Percentiles rank a stretch among this genome's conserved stretches.
Evolutionary conservation across 805 yeast genomes (phyloP).

Genomic region (Yarrowia sp.): DNA sequence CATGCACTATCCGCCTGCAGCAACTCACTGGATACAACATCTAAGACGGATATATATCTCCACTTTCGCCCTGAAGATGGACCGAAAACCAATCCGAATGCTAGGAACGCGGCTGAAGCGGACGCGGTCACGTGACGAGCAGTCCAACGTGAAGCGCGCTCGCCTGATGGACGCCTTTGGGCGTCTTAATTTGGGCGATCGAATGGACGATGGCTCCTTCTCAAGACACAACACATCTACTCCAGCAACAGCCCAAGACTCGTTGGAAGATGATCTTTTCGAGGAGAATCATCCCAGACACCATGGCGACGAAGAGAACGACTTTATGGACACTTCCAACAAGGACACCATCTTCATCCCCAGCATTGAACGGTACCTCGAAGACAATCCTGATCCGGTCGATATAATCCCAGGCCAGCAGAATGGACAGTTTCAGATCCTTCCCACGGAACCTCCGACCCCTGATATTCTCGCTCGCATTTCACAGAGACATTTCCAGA

Average conservation of each 20-base stretch:
- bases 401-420: constrained; percentile 9
- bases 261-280: constrained; percentile 15
- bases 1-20: constrained; percentile 35
- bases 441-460: constrained; percentile 22
- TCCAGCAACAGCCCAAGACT: constrained; percentile 1
- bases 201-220: constrained; percentile 18
- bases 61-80: constrained; percentile 8
- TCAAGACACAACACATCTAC: background rate
- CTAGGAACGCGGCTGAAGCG: constrained; percentile 34
- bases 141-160: constrained; percentile 1
- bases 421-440: constrained; percentile 26
- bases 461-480: constrained; percentile 32
- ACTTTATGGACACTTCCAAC: constrained; percentile 43
- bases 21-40: constrained; percentile 12
- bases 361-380: constrained; percentile 44
- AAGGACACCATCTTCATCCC: constrained; percentile 44
- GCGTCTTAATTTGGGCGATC: constrained; percentile 14
- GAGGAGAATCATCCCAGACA: background rate
- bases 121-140: constrained; percentile 19
- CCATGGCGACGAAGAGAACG: constrained; percentile 12
- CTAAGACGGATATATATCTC: constrained; percentile 1
- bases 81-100: constrained; percentile 28
- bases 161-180: constrained; percentile 32
- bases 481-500: constrained; percentile 22
- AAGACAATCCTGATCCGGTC: constrained; percentile 39